These are phyloP conservation scores for Fusarium bulbicola DNA, from an alignment of 2,329 filamentous ascomycete species.

Conservation along the genomic window DNA sequence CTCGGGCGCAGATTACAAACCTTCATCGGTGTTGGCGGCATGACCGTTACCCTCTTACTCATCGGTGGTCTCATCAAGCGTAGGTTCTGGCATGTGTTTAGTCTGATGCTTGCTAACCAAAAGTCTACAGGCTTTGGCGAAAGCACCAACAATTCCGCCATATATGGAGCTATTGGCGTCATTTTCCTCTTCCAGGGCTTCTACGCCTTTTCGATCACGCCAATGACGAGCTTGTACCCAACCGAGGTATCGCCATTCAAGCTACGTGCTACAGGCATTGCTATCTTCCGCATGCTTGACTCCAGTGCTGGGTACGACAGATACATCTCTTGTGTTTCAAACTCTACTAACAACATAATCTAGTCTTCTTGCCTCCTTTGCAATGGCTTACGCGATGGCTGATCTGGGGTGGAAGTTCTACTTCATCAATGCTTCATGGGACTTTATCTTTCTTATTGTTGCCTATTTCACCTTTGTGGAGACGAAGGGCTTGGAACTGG, in stretches of 20 bases:
- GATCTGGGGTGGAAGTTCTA: constrained; percentile 1
- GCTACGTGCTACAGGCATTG: neutral
- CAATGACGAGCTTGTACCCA: neutral
- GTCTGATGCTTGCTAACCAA: neutral
- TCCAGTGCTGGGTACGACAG: neutral
- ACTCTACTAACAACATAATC: neutral
- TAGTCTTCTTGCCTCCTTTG: neutral
- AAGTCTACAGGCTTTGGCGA: neutral
- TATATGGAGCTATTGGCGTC: neutral
- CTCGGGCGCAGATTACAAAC: neutral
- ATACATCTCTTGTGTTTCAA: rapidly evolving
- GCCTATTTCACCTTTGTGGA: neutral
- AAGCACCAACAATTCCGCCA: neutral
- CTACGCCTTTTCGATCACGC: neutral
- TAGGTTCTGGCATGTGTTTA: neutral
- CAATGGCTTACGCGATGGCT: constrained; percentile 1
- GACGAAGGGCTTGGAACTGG: neutral
- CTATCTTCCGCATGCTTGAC: constrained; percentile 2
- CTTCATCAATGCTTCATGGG: neutral
- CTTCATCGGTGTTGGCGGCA: neutral
- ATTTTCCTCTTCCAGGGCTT: neutral
- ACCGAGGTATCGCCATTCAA: neutral
- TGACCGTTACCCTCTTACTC: neutral
- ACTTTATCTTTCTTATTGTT: neutral
- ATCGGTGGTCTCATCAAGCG: neutral